These are phyloP conservation scores for Thraustochytrium striatum DNA, from an alignment of 352 stramenopile genomes.

Conservation along the genomic window DNA sequence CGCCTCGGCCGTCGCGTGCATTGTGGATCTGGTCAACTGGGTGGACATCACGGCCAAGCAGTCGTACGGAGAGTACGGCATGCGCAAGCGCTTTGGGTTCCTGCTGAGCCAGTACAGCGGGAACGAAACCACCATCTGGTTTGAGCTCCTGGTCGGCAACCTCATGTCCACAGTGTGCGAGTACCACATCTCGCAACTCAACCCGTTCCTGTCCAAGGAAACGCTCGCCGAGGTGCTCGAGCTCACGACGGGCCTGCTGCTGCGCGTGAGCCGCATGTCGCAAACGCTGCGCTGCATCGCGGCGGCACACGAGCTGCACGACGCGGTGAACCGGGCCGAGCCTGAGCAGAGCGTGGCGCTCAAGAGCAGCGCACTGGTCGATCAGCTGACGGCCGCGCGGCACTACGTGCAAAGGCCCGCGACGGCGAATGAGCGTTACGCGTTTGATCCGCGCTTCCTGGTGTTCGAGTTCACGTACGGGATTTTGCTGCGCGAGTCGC, in stretches of 20 bases:
- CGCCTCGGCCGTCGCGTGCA: neutral
- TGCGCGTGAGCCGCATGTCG: constrained; percentile 47
- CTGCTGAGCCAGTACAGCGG: constrained; percentile 43
- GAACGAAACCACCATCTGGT: constrained; percentile 42
- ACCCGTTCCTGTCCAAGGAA: constrained; percentile 46
- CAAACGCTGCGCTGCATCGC: constrained; percentile 58
- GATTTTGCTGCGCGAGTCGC: constrained; percentile 90
- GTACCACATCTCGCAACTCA: constrained; percentile 19
- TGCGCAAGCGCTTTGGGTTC: constrained; percentile 42
- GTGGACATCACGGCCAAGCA: constrained; percentile 26
- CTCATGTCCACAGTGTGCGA: constrained; percentile 13
- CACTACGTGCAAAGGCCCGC: constrained; percentile 61
- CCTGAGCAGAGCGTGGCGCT: constrained; percentile 44
- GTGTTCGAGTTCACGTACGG: constrained; percentile 99
- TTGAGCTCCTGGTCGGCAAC: constrained; percentile 29
- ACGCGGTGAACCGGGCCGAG: constrained; percentile 66
- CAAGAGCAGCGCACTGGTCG: constrained; percentile 31
- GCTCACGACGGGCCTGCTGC: neutral
- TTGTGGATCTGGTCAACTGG: constrained; percentile 36
- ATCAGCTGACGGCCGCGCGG: constrained; percentile 10
- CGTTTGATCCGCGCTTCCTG: constrained; percentile 94
- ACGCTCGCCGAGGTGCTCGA: constrained; percentile 8
- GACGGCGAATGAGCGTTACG: constrained; percentile 58
- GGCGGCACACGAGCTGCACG: constrained; percentile 71
- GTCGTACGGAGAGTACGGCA: constrained; percentile 30